Base-by-base conservation (phyloP, 345 rosid genomes). In the Boechera divaricarpa region DNA sequence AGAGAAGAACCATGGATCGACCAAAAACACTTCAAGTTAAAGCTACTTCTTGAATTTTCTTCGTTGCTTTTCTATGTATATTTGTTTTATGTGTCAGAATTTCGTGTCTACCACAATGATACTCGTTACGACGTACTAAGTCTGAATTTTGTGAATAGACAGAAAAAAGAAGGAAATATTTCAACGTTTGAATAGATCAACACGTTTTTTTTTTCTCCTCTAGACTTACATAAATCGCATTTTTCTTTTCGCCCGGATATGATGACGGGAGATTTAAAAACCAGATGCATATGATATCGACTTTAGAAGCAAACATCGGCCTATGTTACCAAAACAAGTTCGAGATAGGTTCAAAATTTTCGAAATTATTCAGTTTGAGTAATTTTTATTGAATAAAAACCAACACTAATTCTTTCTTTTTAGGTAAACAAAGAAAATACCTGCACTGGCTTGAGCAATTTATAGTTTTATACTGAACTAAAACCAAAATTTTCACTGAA, bases 1-100 rank as follows among this genome's bases (percentile, higher is more conserved):
- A 86, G 82, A 84, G 97, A 79, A 88, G 97, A 83, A 86, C 88
- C 64, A 84, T 84, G 76, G 83, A 82, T 63, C 97, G 85, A 16
- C 97, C 97, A 1, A 71, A 67, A 54, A 90, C 90, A 11, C 96
- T 94, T 71, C 84, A 66, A 45, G 26, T 90, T 83, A 83, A 80
- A 67, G 8, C 52, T 61, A 61, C 69, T 52, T 69, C 26, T 39
- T 51, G 49, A 49, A 4, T 48, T 36, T 7, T 60, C 2, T 13
- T 54, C 10, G 10, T 41, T 11, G 31, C 61, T 36, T 7, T 18
- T 41, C 39, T 32, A 16, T 77, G 39, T 60, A 4, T 32, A 32
- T 45, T 32, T 41, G 18, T 59, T 36, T 8, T 56, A 29, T 53
- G 32, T 62, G n/a, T 51, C 1, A 45, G 21, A 39, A 60, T 32